phyloP scores from a whole-genome alignment of 345 rosid genomes.

The Populus tremula region DNA sequence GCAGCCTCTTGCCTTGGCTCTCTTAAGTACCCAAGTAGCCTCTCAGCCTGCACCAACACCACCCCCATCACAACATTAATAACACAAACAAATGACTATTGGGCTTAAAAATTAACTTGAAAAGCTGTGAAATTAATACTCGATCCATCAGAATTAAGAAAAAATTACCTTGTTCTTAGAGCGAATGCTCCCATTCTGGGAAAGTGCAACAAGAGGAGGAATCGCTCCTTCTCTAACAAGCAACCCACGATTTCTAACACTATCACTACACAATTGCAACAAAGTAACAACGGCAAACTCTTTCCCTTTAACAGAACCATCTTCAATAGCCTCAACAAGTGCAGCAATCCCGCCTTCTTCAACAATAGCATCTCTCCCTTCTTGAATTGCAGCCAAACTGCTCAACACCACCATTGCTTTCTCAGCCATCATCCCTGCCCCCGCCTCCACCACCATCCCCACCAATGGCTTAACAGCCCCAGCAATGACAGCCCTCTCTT shows the following conservation, averaged over 20 bases:
- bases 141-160: not conserved
- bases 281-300: constrained; percentile 80
- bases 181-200: constrained; percentile 68
- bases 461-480: constrained; percentile 92
- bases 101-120: not conserved
- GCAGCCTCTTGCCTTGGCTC: constrained; percentile 61
- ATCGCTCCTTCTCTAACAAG: constrained; percentile 97
- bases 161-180: constrained; percentile 72
- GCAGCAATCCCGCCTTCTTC: constrained; percentile 91
- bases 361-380: constrained; percentile 74
- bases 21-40: constrained; percentile 66
- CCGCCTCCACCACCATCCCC: constrained; percentile 70
- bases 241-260: constrained; percentile 72
- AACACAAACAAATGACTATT: not conserved
- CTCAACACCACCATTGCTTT: constrained; percentile 93
- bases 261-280: constrained; percentile 75
- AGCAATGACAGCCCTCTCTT: constrained; percentile 84
- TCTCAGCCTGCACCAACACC: constrained; percentile 74
- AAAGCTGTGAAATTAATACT: not conserved
- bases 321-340: constrained; percentile 88
- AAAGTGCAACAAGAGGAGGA: constrained; percentile 92
- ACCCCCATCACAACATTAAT: not conserved
- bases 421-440: constrained; percentile 84
- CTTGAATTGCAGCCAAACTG: constrained; percentile 63
- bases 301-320: constrained; percentile 78